Percentiles rank a stretch among this genome's conserved stretches.
phyloP scores from a whole-genome alignment of 106 monocot species.

The Vanilla planifolia region DNA sequence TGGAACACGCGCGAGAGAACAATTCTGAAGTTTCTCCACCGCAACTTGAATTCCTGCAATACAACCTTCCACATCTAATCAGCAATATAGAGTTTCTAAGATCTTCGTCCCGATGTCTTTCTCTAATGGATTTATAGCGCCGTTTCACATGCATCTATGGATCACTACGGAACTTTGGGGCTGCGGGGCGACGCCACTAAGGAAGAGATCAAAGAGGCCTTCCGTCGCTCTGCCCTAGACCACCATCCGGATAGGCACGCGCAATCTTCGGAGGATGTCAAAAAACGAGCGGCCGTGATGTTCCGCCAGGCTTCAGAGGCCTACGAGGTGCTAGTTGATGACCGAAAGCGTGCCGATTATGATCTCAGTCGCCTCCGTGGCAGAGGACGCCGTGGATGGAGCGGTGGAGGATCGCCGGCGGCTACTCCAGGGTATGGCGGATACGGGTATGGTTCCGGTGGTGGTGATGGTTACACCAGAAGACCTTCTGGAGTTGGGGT shows the following conservation, averaged over 20 bases:
- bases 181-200: constrained; percentile 43
- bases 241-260: constrained; percentile 83
- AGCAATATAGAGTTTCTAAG: too few relatives aligned
- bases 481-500: not conserved
- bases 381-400: not conserved
- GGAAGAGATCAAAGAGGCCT: constrained; percentile 84
- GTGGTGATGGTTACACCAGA: constrained; percentile 11
- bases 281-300: constrained; percentile 29
- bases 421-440: constrained; percentile 10
- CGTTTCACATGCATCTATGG: too few relatives aligned
- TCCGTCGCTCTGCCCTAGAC: constrained; percentile 56
- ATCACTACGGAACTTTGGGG: constrained; percentile 68
- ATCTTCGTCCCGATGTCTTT: too few relatives aligned
- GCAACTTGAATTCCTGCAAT: too few relatives aligned
- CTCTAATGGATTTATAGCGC: too few relatives aligned
- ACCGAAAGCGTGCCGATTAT: constrained; percentile 45
- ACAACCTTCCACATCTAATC: too few relatives aligned
- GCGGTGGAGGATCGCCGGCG: constrained; percentile 10
- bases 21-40: too few relatives aligned
- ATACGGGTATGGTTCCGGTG: constrained; percentile 18
- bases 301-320: constrained; percentile 73
- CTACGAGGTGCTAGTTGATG: constrained; percentile 70
- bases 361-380: constrained; percentile 16
- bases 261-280: constrained; percentile 31
- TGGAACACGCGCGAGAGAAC: too few relatives aligned